These are phyloP conservation scores for Chenopodium album DNA, from an alignment of 148 eudicot species.

Conservation along the genomic window DNA sequence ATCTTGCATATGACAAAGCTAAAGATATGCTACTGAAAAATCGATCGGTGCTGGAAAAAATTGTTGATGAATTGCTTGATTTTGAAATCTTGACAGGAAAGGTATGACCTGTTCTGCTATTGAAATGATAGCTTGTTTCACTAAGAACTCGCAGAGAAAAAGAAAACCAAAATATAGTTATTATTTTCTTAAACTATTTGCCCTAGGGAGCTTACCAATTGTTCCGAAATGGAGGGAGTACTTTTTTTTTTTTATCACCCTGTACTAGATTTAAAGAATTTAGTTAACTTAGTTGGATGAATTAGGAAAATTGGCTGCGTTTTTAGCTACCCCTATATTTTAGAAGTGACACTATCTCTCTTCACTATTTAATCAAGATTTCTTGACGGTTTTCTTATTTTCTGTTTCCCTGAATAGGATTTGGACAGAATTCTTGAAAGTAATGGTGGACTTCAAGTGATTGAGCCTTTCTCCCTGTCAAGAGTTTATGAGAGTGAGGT, in stretches of 20 bases:
- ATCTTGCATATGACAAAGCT: slow-evolving; percentile 85
- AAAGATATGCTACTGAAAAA: slow-evolving; percentile 69
- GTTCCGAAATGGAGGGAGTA: no score
- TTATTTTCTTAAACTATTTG: no score
- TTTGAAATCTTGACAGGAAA: slow-evolving; percentile 77
- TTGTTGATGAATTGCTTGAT: slow-evolving; percentile 80
- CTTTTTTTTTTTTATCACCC: neutral
- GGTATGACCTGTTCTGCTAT: slow-evolving; percentile 39
- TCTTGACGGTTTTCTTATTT: neutral
- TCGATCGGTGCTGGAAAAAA: slow-evolving; percentile 61
- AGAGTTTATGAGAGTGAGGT: slow-evolving; percentile 59
- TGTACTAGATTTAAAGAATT: neutral
- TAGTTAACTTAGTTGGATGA: neutral
- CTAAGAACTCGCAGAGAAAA: neutral
- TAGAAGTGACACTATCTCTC: neutral
- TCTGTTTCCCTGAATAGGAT: slow-evolving; percentile 46
- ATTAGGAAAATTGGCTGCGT: neutral
- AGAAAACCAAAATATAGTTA: neutral
- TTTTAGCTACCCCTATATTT: neutral
- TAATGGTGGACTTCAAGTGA: slow-evolving; percentile 59
- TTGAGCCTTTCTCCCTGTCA: slow-evolving; percentile 80
- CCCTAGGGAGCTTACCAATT: no score
- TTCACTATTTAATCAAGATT: neutral
- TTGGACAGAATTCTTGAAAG: slow-evolving; percentile 62
- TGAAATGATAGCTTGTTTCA: slow-evolving; percentile 1